Conservation (phyloP, 78 protist genomes). For the Chrysochromulina tobinii region DNA sequence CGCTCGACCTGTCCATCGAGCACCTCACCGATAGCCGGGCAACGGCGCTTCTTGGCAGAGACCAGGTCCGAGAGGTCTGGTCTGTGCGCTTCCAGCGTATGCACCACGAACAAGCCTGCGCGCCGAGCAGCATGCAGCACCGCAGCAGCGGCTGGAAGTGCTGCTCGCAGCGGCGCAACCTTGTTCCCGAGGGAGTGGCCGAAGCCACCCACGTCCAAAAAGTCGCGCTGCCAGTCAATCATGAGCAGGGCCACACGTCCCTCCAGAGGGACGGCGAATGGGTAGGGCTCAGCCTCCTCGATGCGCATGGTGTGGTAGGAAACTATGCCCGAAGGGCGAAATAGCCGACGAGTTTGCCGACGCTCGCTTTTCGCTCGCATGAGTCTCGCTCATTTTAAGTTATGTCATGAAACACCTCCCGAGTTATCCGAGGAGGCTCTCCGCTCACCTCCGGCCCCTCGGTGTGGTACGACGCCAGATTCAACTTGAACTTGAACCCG, state of each 20-base stretch:
- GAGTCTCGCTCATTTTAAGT: too few relatives aligned
- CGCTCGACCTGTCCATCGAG: neutral
- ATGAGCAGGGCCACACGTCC: neutral
- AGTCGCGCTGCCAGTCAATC: slow-evolving; percentile 33
- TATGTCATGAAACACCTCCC: too few relatives aligned
- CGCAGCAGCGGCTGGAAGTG: neutral
- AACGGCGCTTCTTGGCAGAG: neutral
- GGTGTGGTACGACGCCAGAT: too few relatives aligned
- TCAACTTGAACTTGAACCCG: too few relatives aligned
- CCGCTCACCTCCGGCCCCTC: too few relatives aligned
- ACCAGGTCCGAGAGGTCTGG: neutral
- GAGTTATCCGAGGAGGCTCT: too few relatives aligned
- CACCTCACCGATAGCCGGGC: neutral
- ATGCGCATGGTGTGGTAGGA: too few relatives aligned
- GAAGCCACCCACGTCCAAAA: neutral
- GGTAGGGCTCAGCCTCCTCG: too few relatives aligned
- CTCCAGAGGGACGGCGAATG: too few relatives aligned
- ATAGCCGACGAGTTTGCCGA: too few relatives aligned
- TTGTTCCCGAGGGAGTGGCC: slow-evolving; percentile 29
- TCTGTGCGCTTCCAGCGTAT: slow-evolving; percentile 25
- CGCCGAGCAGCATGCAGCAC: neutral
- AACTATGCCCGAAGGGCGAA: too few relatives aligned
- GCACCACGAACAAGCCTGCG: neutral
- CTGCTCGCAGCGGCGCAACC: neutral
- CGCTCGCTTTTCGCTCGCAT: too few relatives aligned